Evolutionary conservation across 768 basidiomycete species (phyloP).

Genomic region (Termitomyces sp.): DNA sequence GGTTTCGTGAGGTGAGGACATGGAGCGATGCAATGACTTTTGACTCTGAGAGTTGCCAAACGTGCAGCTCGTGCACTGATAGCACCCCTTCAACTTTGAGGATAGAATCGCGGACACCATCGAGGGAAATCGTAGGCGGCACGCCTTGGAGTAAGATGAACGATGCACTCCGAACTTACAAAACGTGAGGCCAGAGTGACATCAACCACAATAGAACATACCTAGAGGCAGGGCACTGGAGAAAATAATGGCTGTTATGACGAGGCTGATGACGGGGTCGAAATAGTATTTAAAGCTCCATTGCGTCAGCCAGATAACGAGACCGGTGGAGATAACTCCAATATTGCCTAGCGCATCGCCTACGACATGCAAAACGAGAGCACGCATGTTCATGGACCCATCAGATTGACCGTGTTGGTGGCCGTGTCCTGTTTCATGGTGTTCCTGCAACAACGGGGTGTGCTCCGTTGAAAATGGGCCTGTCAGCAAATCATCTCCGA

Average conservation of each 20-base stretch:
- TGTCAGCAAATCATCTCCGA: constrained; percentile 4
- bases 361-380: constrained; percentile 88
- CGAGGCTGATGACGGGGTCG: constrained; percentile 88
- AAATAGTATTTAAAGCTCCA: constrained; percentile 88
- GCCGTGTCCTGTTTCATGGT: constrained; percentile 10
- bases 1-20: constrained; percentile 74
- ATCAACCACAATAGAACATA: constrained; percentile 13
- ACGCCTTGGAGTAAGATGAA: constrained; percentile 66
- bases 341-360: constrained; percentile 98
- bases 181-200: constrained; percentile 23
- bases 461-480: constrained; percentile 29
- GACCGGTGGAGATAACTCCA: constrained; percentile 92
- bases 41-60: constrained; percentile 83
- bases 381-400: constrained; percentile 75
- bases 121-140: constrained; percentile 45
- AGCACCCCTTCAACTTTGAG: constrained; percentile 14
- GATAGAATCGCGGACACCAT: constrained; percentile 46
- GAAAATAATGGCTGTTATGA: constrained; percentile 82
- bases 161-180: constrained; percentile 42
- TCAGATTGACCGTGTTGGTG: constrained; percentile 14
- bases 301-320: constrained; percentile 86
- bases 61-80: constrained; percentile 14
- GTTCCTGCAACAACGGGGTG: constrained; percentile 37
- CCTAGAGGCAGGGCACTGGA: constrained; percentile 49
- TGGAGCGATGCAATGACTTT: constrained; percentile 97